phyloP scores from a whole-genome alignment of 1,284 basidiomycete species.

The Agroathelia rolfsii region DNA sequence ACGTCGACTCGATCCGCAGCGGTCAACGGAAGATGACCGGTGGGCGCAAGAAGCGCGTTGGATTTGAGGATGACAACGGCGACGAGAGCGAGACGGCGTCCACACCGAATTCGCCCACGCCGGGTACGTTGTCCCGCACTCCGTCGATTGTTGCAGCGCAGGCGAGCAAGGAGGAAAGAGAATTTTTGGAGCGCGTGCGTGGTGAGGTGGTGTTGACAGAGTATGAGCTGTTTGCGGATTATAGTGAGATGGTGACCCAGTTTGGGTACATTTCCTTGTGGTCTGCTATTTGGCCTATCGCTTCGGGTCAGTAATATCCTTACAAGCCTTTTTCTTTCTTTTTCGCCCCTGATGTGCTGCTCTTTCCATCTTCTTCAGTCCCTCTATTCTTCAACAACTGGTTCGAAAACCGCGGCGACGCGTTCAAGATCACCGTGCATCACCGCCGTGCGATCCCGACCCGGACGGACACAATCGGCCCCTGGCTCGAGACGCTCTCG shows the following conservation, averaged over 20 bases:
- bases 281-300: conserved; percentile 92
- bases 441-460: conserved; percentile 77
- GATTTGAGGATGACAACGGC: conserved; percentile 57
- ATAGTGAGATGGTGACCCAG: conserved; percentile 92
- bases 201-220: conserved; percentile 73
- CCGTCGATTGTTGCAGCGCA: too few species aligned
- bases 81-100: conserved; percentile 12
- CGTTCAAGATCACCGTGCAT: conserved; percentile 89
- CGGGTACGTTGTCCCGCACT: too few species aligned
- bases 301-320: conserved; percentile 67
- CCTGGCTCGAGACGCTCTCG: conserved; percentile 87
- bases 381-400: conserved; percentile 82
- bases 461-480: conserved; percentile 85
- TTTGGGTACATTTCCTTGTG: conserved; percentile 91
- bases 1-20: conserved; percentile 40
- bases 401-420: conserved; percentile 87
- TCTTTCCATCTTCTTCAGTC: conserved; percentile 26
- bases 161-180: conserved; percentile 52
- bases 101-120: too few species aligned
- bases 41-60: conserved; percentile 56
- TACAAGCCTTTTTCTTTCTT: conserved; percentile 7
- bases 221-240: conserved; percentile 78
- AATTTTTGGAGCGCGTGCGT: conserved; percentile 70
- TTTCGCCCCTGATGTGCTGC: conserved; percentile 10
- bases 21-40: conserved; percentile 22